Conservation (phyloP, 805 yeast species). For the Monosporozyma aerobia region DNA sequence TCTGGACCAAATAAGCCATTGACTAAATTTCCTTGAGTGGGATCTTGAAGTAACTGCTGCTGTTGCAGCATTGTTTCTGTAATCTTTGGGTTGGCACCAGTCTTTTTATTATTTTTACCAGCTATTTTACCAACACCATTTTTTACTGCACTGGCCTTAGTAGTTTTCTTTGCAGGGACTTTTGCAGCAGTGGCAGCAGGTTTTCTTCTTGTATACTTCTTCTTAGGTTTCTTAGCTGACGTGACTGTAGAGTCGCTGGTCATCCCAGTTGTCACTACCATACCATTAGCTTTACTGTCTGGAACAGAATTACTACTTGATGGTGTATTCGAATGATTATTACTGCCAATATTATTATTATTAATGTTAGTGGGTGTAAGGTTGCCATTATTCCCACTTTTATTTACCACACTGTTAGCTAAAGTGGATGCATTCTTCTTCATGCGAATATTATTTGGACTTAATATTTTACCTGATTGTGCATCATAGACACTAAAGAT, state of each 20-base stretch:
- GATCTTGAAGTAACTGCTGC: neutral
- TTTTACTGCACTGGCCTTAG: neutral
- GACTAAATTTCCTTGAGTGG: neutral
- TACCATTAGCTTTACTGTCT: neutral
- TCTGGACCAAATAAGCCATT: neutral
- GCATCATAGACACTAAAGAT: conserved; percentile 23
- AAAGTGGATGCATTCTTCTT: neutral
- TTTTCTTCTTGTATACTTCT: conserved; percentile 7
- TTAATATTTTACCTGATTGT: conserved; percentile 21
- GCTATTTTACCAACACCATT: neutral
- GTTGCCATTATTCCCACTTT: neutral
- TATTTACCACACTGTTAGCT: neutral
- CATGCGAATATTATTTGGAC: conserved; percentile 9
- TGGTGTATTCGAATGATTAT: conserved; percentile 1
- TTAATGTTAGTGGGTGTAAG: neutral
- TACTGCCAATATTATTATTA: neutral
- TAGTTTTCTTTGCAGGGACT: neutral
- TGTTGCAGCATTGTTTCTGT: neutral
- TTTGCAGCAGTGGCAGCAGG: neutral
- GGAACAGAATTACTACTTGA: neutral
- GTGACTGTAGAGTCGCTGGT: conserved; percentile 1
- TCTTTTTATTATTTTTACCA: conserved; percentile 1
- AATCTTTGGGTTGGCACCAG: conserved; percentile 2
- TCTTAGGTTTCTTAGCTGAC: conserved; percentile 8
- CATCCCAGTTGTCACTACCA: conserved; percentile 2